These are phyloP conservation scores for Neodidymelliopsis sp. DNA, from an alignment of 2,329 filamentous ascomycete species.

Conservation along the genomic window DNA sequence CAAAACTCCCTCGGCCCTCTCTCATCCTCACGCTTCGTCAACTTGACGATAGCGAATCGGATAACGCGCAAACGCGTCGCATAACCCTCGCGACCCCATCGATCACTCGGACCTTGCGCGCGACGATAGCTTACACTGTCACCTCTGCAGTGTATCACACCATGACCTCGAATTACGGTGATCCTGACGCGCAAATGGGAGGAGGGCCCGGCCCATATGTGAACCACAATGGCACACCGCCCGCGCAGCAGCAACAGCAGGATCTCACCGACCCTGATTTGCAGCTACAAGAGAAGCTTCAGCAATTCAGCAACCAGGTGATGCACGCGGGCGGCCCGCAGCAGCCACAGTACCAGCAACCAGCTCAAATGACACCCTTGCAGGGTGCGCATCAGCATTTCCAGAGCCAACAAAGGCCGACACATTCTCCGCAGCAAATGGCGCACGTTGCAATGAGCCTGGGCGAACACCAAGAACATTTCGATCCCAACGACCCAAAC, in stretches of 20 bases:
- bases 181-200: constrained; percentile 45
- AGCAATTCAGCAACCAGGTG: constrained; percentile 46
- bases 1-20: constrained; percentile 40
- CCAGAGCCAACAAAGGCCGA: constrained; percentile 44
- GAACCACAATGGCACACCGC: constrained; percentile 46
- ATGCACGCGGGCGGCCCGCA: constrained; percentile 39
- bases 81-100: background rate
- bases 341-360: constrained; percentile 38
- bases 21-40: constrained; percentile 28
- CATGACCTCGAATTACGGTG: constrained; percentile 46
- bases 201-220: constrained; percentile 44
- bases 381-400: constrained; percentile 46
- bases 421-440: constrained; percentile 51
- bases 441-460: constrained; percentile 49
- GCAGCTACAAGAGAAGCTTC: constrained; percentile 45
- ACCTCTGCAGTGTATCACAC: constrained; percentile 19
- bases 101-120: constrained; percentile 13
- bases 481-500: constrained; percentile 46
- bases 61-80: constrained; percentile 18
- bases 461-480: constrained; percentile 44
- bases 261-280: constrained; percentile 43
- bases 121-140: constrained; percentile 19
- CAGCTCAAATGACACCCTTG: constrained; percentile 36
- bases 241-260: constrained; percentile 42
- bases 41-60: constrained; percentile 30